phyloP scores from a whole-genome alignment of 2,329 filamentous ascomycete genomes.

The Plectosphaerella cucumerina region DNA sequence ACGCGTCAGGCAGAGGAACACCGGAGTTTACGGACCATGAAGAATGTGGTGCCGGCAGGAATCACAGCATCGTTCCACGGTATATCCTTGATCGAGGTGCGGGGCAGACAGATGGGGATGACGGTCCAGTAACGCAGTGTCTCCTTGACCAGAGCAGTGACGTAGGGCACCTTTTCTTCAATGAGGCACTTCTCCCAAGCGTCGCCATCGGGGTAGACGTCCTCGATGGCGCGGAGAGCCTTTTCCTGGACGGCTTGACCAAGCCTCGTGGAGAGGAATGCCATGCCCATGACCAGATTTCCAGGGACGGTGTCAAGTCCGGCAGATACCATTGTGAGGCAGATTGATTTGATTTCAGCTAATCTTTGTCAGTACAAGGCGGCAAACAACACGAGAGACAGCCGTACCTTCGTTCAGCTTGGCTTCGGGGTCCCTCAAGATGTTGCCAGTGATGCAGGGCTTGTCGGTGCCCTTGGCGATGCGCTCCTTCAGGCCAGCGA shows the following conservation, averaged over 20 bases:
- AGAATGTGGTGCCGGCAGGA: constrained; percentile 73
- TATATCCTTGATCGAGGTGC: constrained; percentile 69
- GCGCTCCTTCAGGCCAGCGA: constrained; percentile 46
- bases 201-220: constrained; percentile 67
- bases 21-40: constrained; percentile 51
- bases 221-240: constrained; percentile 66
- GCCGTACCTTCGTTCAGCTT: constrained; percentile 25
- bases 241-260: constrained; percentile 68
- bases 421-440: constrained; percentile 49
- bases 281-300: constrained; percentile 76
- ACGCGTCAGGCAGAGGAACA: constrained; percentile 22
- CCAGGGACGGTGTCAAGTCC: constrained; percentile 78
- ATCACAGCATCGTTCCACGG: constrained; percentile 63
- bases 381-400: neutral
- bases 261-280: constrained; percentile 63
- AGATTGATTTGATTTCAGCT: constrained; percentile 75
- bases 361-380: neutral
- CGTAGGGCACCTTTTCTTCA: constrained; percentile 73
- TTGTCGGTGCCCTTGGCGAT: constrained; percentile 35
- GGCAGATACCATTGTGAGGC: constrained; percentile 76
- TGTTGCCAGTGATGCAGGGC: constrained; percentile 39
- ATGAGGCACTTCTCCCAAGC: constrained; percentile 71
- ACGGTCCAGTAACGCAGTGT: constrained; percentile 75
- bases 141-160: constrained; percentile 76
- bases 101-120: constrained; percentile 72